Base-by-base conservation (phyloP, 2,329 filamentous ascomycete species). In the Botrytis byssoidea region DNA sequence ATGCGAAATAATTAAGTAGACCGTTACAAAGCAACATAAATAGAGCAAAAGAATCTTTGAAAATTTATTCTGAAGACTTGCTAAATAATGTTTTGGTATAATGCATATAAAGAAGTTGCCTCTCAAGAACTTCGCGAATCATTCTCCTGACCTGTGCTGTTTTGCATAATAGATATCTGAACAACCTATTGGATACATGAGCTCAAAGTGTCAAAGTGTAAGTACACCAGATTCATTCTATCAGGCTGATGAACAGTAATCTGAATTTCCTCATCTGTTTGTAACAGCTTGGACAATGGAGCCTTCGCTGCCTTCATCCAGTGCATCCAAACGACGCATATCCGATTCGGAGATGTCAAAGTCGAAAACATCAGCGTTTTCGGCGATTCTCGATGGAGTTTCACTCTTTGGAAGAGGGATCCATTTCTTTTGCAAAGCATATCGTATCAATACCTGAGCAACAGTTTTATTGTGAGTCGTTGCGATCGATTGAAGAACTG, bases 341-440 rank as follows among this genome's bases (percentile, higher is more conserved):
- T 92, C 90, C 12, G 87, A 85, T 22, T 82, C 79, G 9, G 82
- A 83, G 22, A 93, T 82, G 46, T 86, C 83, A 79, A 92, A 92
- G 71, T 85, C 85, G 0, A 55, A 72, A 20, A 92, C 85, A 72
- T 90, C 83, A 0, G 86, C 85, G 78, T 92, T 92, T 73, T 86
- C 84, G 70, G 82, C 84, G 76, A 93, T 92, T 18, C 89, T 85
- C 16, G 85, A 86, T 0, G 85, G 83, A 3, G 84, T 87, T 71
- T 88, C 88, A 74, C 89, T 91, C 84, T 93, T 93, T 32, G 90
- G 90, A 73, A 93, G 81, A 29, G 91, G 90, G 25, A 90, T 86
- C 88, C 89, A 92, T 16, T 85, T 86, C 83, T 92, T 93, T 79
- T 94, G 63, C 8, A 72, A 40, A 9, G 63, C 25, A 32, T 72